A percentile compares a stretch with the other conserved stretches of the same genome.
Evolutionary conservation across 306 rosid species (phyloP).

Genomic region (Macrotyloma uniflorum): DNA sequence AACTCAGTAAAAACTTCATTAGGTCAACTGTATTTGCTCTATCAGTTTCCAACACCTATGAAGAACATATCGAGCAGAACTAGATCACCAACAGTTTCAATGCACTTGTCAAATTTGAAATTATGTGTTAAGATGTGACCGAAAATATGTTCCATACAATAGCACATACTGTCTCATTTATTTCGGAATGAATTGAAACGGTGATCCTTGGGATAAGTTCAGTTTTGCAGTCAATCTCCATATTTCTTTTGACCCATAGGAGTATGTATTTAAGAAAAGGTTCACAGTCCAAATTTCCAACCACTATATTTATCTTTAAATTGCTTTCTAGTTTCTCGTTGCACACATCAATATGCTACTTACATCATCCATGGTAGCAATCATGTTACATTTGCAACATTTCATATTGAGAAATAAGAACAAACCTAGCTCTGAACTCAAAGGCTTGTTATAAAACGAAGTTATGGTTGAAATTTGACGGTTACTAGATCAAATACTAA

Average conservation of each 20-base stretch:
- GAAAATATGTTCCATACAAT: constrained; percentile 6
- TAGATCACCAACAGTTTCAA: constrained; percentile 29
- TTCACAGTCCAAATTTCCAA: background rate
- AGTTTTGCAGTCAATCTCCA: constrained; percentile 19
- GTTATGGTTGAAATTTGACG: background rate
- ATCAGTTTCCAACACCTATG: constrained; percentile 63
- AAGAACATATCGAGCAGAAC: constrained; percentile 27
- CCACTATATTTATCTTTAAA: background rate
- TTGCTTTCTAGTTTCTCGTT: background rate
- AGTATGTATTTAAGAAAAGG: constrained; percentile 11
- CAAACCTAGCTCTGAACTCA: background rate
- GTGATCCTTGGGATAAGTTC: constrained; percentile 1
- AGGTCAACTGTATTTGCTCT: constrained; percentile 79
- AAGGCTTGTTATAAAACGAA: background rate
- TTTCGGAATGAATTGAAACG: constrained; percentile 17
- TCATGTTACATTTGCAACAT: background rate
- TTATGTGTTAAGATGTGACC: constrained; percentile 10
- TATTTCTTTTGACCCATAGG: background rate
- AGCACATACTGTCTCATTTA: background rate
- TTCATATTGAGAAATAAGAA: background rate
- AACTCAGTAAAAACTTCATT: constrained; percentile 85
- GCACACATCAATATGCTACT: background rate
- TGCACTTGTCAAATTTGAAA: constrained; percentile 1
- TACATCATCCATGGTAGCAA: background rate
- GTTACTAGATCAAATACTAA: too few relatives aligned